A percentile compares a stretch with the other conserved stretches of the same genome.
Evolutionary conservation across 1,284 basidiomycete species (phyloP).

Genomic region (Somion occarium): DNA sequence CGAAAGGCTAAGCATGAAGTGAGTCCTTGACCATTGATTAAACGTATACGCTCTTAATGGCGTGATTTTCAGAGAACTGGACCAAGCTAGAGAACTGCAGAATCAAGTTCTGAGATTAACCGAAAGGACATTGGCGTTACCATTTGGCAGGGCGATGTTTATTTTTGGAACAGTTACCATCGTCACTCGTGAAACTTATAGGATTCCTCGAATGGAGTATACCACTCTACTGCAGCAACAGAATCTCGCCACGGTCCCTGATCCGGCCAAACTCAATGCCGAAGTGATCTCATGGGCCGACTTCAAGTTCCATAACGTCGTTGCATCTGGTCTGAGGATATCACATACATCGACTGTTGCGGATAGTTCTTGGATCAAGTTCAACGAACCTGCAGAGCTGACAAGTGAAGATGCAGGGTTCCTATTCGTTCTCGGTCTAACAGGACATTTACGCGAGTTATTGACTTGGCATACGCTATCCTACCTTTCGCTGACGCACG

Average conservation of each 20-base stretch:
- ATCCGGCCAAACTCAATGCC: conserved; percentile 56
- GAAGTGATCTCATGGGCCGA: conserved; percentile 89
- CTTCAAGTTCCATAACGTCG: conserved; percentile 98
- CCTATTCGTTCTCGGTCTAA: conserved; percentile 88
- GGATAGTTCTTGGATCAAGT: conserved; percentile 91
- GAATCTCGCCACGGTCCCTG: conserved; percentile 59
- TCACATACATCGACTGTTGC: conserved; percentile 73
- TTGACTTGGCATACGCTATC: conserved; percentile 87
- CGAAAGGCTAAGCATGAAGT: conserved; percentile 74
- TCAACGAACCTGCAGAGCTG: conserved; percentile 84
- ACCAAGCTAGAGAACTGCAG: conserved; percentile 79
- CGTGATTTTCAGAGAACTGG: conserved; percentile 68
- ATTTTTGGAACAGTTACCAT: conserved; percentile 74
- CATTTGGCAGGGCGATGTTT: conserved; percentile 85
- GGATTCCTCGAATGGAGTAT: conserved; percentile 79
- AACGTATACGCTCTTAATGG: too few species aligned
- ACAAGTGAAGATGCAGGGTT: conserved; percentile 94
- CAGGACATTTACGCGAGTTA: conserved; percentile 85
- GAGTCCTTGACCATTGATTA: too few species aligned
- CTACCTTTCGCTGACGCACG: conserved; percentile 93
- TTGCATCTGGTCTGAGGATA: conserved; percentile 85
- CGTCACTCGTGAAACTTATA: conserved; percentile 71
- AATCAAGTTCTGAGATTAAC: conserved; percentile 73
- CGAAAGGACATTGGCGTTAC: conserved; percentile 80
- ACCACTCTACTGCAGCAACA: conserved; percentile 69